phyloP scores from a whole-genome alignment of 495 filamentous ascomycete species.

The Neurospora sp. region DNA sequence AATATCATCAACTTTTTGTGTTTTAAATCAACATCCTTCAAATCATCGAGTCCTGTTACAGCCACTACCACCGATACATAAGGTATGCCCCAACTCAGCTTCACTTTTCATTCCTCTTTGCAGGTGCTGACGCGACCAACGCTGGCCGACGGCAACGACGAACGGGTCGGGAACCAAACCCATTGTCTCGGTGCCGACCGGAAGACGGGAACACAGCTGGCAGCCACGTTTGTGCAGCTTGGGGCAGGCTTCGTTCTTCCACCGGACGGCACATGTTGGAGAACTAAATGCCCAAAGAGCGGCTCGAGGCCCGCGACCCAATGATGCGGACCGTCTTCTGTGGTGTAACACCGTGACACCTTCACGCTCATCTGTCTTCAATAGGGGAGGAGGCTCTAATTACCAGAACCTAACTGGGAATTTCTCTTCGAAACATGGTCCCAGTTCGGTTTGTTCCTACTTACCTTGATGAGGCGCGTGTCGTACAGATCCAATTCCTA shows the following conservation, averaged over 20 bases:
- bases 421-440: too few relatives aligned
- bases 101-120: not conserved
- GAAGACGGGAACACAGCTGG: not conserved
- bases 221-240: not conserved
- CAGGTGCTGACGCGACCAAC: not conserved
- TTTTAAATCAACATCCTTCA: not conserved
- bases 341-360: too few relatives aligned
- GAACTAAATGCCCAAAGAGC: too few relatives aligned
- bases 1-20: not conserved
- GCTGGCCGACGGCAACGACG: not conserved
- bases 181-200: not conserved
- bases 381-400: too few relatives aligned
- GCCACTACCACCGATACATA: not conserved
- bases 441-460: too few relatives aligned
- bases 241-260: too few relatives aligned
- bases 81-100: not conserved
- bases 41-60: not conserved
- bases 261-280: too few relatives aligned
- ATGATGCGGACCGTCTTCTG: too few relatives aligned
- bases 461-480: not conserved
- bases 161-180: not conserved
- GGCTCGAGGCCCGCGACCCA: too few relatives aligned
- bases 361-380: too few relatives aligned
- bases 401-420: too few relatives aligned
- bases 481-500: not conserved